Evolutionary conservation across 31 red algal species (phyloP), one percentile per base, ranked within the genome.

Genomic region (Asparagopsis taxiformis): DNA sequence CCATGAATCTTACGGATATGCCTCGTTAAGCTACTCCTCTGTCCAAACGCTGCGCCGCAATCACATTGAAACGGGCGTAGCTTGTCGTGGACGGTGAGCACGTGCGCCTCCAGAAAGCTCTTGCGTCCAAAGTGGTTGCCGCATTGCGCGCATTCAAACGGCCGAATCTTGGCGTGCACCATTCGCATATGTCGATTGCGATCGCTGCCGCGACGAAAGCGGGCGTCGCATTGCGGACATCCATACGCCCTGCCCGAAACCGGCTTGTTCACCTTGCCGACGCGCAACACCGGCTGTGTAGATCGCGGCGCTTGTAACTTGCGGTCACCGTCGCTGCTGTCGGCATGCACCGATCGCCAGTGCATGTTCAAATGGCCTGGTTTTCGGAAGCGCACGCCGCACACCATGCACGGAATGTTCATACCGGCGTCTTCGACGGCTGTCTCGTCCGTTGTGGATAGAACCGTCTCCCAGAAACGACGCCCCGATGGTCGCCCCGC

Each of bases 321-420:
- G n/a, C n/a, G n/a, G n/a, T n/a, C n/a, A n/a, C n/a, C n/a, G n/a
- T n/a, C n/a, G n/a, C n/a, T n/a, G n/a, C n/a, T n/a, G n/a, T 28
- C 21, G 4, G 80, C 80, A 53, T 85, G 80, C 51, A 85, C 70
- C 20, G 80, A 85, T 10, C 80, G 57, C 70, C 68, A 85, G 35
- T 85, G 80, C 80, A 85, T 85, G 50, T 85, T 85, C 35, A 85
- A 60, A 37, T 85, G 80, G 0, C 80, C 80, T 61, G 68, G 80
- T 37, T 85, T 85, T 46, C 80, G 80, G 57, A 85, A 85, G 26
- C 69, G 41, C 61, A 85, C 80, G 32, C 80, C 80, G 62, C 80
- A 85, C 33, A 85, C 60, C 46, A 67, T 33, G 48, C 80, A 85
- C 68, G 70, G 35, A 62, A 85, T 75, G 51, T 85, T 85, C 80